Evolutionary conservation across 1,284 basidiomycete species (phyloP), one percentile per base, ranked within the genome.

Genomic region (Marasmius sp.): DNA sequence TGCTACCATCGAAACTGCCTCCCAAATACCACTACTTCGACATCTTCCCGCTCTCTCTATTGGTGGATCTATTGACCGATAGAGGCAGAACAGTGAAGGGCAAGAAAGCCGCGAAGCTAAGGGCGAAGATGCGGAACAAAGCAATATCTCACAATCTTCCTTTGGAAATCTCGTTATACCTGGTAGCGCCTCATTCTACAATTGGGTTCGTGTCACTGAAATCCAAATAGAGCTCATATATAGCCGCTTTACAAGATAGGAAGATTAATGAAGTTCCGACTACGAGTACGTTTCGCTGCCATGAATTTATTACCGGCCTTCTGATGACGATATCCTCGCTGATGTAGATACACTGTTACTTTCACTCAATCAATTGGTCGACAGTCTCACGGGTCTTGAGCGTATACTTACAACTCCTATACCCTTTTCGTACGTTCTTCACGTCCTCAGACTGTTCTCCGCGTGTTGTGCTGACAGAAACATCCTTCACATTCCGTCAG

Each of bases 381-480:
- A 92, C 58, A 83, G 86, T 16, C 74, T 93, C 48, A 88, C 87
- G 7, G 86, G 86, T 6, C 78, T 93, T 3, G 91, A 93, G 70
- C 79, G 91, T 49, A 91, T 93, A 65, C 76, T 92, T 12, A 92
- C 90, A 0, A 92, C 89, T 0, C 91, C 91, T 0, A 91, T 93
- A 52, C 91, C 91, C 1, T 92, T 90, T 75, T 90, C 87, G 80
- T 92, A 74, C 65, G 78, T 74, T 16, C 38, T 27, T 53, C 39
- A 39, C 34, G 41, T 33, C 39, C 20, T 36, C n/a, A 49, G 62
- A 20, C 43, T 36, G 39, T 49, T 38, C 38, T 34, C 18, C 39
- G 18, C 34, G 53, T 36, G 36, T 39, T 37, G n/a, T 50, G 9
- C 11, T 50, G 20, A 12, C 48, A 33, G 48, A 18, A 11, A 33